phyloP scores from a whole-genome alignment of 78 protist species.

The Blattamonas nauphoetae region DNA sequence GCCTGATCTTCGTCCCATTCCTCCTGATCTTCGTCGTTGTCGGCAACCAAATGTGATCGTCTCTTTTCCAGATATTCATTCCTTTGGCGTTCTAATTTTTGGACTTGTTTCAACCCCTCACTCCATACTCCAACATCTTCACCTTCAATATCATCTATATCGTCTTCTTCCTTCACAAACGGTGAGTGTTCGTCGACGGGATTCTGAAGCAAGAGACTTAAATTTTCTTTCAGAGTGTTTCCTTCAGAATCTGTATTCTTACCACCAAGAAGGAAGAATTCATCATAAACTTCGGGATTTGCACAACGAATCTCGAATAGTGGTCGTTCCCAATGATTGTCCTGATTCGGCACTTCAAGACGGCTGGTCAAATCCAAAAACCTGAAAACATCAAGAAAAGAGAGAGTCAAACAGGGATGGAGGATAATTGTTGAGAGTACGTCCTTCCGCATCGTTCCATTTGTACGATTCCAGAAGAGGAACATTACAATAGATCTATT shows the following conservation, averaged over 20 bases:
- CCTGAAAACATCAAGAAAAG: no score
- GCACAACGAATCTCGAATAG: background rate
- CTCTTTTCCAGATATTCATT: background rate
- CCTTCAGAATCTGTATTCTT: background rate
- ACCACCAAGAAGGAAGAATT: background rate
- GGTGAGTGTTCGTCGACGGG: background rate
- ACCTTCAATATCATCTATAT: background rate
- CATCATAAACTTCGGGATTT: background rate
- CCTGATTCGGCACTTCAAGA: background rate
- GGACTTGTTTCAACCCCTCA: background rate
- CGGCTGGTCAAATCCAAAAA: no score
- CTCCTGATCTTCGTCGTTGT: no score
- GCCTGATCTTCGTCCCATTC: no score
- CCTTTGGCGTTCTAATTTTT: background rate
- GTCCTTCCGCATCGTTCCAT: background rate
- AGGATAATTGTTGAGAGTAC: background rate
- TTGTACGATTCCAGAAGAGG: background rate
- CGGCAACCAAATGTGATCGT: no score
- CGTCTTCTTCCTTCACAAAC: background rate
- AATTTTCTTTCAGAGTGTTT: background rate
- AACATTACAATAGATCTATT: background rate
- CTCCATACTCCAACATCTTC: background rate
- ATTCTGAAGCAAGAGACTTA: no score
- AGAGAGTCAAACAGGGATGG: background rate
- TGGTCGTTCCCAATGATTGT: background rate